Conservation (phyloP, 768 basidiomycete species). For the Agrocybe praecox region DNA sequence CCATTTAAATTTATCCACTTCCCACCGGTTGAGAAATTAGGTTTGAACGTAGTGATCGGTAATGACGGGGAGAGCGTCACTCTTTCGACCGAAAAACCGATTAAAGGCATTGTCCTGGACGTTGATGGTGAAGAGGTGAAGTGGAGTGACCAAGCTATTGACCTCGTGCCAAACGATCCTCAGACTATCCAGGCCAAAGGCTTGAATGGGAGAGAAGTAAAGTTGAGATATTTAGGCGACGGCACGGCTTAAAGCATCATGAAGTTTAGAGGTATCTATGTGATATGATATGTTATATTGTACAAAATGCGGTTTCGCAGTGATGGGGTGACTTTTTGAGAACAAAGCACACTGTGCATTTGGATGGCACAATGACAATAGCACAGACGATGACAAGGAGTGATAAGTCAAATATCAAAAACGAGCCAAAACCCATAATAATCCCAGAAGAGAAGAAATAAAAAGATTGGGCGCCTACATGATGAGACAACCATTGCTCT, state of each 20-base stretch:
- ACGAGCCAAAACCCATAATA: background rate
- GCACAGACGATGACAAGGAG: background rate
- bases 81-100: conserved; percentile 62
- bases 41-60: conserved; percentile 53
- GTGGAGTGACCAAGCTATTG: conserved; percentile 92
- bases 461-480: conserved; percentile 39
- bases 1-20: conserved; percentile 93
- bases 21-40: conserved; percentile 61
- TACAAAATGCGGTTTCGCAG: background rate
- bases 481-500: conserved; percentile 47
- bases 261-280: background rate
- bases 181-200: conserved; percentile 70
- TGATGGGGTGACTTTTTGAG: background rate
- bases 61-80: conserved; percentile 60
- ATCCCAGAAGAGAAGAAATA: background rate
- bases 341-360: background rate
- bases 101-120: conserved; percentile 89
- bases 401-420: background rate
- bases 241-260: conserved; percentile 55
- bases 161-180: conserved; percentile 85
- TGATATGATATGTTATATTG: background rate
- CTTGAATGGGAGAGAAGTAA: conserved; percentile 65
- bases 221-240: conserved; percentile 74
- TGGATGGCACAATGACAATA: background rate
- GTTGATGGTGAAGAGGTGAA: conserved; percentile 69